Evolutionary conservation across 768 basidiomycete species (phyloP), one percentile per base, ranked within the genome.

Genomic region (Clitopilus hobsonii): DNA sequence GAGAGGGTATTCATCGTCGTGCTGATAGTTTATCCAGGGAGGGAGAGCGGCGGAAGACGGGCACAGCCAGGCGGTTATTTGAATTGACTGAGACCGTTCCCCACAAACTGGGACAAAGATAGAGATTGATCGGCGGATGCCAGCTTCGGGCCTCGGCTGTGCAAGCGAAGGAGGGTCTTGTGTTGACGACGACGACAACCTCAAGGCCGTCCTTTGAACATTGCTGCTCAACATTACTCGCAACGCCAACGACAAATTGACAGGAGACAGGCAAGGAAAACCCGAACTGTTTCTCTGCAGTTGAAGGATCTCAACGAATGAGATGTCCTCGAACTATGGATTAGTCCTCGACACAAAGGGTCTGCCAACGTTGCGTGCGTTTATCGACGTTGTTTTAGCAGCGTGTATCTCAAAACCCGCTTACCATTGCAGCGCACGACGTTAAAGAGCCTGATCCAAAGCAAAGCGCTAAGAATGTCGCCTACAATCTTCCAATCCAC

Each of bases 401-500:
- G 18, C 41, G 11, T 45, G 41, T 18, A 45, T 18, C 41, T 18
- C 41, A 45, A 18, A 5, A 18, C 4, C 10, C 10, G 22, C 14
- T 23, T 45, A 16, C 11, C 22, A 16, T 45, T 8, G 22, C 8
- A 45, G 41, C 41, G 18, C n/a, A 16, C 5, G 22, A 18, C 41
- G 4, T 18, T 18, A 3, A 2, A 18, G 14, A 45, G 4, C 5
- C 41, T 3, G 22, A 23, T 45, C 2, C 22, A 11, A 45, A 45
- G 18, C 22, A 4, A 18, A 20, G 41, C n/a, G 41, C 16, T 45
- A 20, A 11, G 10, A 10, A 4, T 45, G 14, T 20, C 8, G 22
- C 41, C n/a, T 45, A 45, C 22, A 27, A 11, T 27, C 49, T 51
- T 45, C 29, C 6, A 51, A 1, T 75, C 50, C 69, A 67, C 47